phyloP scores from a whole-genome alignment of 768 basidiomycete species.

The Auriculariales sp. region DNA sequence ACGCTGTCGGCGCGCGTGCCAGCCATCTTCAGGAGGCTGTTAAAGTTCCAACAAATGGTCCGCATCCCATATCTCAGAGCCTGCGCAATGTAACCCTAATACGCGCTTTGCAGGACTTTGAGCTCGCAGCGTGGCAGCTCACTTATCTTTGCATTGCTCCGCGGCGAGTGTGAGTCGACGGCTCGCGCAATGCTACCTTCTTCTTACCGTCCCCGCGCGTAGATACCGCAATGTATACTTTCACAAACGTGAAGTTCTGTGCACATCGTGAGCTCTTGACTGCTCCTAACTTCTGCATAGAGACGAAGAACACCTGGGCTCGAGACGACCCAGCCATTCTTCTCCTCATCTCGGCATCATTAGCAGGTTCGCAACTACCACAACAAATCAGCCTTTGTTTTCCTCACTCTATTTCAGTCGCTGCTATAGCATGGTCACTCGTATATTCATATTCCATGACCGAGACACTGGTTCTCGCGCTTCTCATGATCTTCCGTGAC shows the following conservation, averaged over 20 bases:
- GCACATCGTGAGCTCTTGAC: not conserved
- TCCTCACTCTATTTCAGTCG: constrained; percentile 32
- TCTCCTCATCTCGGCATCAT: constrained; percentile 66
- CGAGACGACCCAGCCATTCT: constrained; percentile 94
- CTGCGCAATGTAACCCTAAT: not conserved
- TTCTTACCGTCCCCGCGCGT: constrained; percentile 6
- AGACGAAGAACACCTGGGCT: constrained; percentile 98
- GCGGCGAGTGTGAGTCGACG: constrained; percentile 58
- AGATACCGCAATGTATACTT: constrained; percentile 96
- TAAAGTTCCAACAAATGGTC: constrained; percentile 82
- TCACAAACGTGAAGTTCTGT: constrained; percentile 63
- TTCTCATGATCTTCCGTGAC: constrained; percentile 80
- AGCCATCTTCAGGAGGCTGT: constrained; percentile 63
- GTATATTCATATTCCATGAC: constrained; percentile 54
- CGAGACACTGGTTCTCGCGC: constrained; percentile 45
- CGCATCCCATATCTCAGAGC: constrained; percentile 9
- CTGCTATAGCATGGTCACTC: constrained; percentile 74
- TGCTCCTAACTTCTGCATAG: constrained; percentile 22
- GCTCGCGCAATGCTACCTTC: not conserved
- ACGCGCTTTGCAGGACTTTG: constrained; percentile 62
- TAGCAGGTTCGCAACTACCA: constrained; percentile 40
- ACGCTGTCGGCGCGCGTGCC: constrained; percentile 47
- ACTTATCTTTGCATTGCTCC: constrained; percentile 89
- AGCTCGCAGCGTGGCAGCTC: constrained; percentile 90
- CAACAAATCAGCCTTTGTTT: not conserved